Percentiles rank a stretch among this genome's conserved stretches.
These are phyloP conservation scores for Saposhnikovia divaricata DNA, from an alignment of 129 eudicot genomes.

Conservation along the genomic window DNA sequence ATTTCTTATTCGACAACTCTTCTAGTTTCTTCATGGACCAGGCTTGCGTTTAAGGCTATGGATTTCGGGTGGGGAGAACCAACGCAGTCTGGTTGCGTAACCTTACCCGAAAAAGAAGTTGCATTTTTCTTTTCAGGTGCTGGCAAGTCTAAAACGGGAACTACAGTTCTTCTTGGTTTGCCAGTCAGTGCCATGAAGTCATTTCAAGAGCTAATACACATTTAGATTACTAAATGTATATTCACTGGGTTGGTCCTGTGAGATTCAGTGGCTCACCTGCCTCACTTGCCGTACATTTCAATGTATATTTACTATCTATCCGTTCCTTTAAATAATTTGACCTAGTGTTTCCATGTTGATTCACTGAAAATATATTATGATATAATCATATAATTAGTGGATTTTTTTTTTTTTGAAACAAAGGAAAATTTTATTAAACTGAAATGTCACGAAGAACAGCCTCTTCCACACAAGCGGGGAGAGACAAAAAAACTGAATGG, in stretches of 20 bases:
- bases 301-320: too few species aligned
- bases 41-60: background rate
- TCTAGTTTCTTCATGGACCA: background rate
- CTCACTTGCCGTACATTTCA: too few species aligned
- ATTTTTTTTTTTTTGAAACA: too few species aligned
- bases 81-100: background rate
- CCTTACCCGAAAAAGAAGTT: background rate
- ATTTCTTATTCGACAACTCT: background rate
- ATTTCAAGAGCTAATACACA: constrained; percentile 15
- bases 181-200: constrained; percentile 16
- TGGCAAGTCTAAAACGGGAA: background rate
- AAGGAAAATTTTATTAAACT: too few species aligned
- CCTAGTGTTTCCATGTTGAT: too few species aligned
- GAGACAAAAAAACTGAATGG: too few species aligned
- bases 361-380: too few species aligned
- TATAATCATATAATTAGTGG: too few species aligned
- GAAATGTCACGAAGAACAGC: too few species aligned
- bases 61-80: constrained; percentile 7
- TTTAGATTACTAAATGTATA: background rate
- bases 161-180: constrained; percentile 17
- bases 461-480: too few species aligned
- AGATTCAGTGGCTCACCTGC: background rate
- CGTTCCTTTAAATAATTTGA: too few species aligned
- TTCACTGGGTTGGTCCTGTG: background rate
- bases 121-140: background rate